phyloP scores from a whole-genome alignment of 441 rosid genomes.

The Breynia disticha region DNA sequence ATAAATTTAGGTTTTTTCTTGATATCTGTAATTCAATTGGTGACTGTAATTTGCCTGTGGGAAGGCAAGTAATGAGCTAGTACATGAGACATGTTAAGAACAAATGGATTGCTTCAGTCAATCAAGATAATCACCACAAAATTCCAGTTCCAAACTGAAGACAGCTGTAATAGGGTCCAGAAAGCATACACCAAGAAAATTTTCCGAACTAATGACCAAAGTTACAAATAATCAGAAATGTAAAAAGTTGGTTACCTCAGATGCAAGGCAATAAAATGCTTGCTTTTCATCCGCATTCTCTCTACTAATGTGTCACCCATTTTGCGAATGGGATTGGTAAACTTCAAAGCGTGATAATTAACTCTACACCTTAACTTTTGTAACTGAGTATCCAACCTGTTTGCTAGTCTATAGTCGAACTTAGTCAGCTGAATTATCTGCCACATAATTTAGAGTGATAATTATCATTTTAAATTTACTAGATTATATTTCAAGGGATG shows the following conservation, averaged over 20 bases:
- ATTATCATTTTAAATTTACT: constrained; percentile 5
- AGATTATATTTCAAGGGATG: too few species aligned
- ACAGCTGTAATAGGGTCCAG: too few species aligned
- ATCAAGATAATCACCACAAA: too few species aligned
- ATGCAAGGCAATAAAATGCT: constrained; percentile 81
- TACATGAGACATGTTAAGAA: too few species aligned
- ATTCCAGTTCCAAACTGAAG: too few species aligned
- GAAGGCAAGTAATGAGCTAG: too few species aligned
- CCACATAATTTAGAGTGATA: constrained; percentile 12
- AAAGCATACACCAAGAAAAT: too few species aligned
- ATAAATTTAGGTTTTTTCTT: too few species aligned
- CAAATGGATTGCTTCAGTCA: too few species aligned
- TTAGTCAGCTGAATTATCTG: constrained; percentile 83
- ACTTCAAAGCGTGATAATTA: constrained; percentile 79
- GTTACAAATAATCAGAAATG: constrained; percentile 1
- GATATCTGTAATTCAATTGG: too few species aligned
- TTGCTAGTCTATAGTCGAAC: constrained; percentile 93
- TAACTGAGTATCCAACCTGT: constrained; percentile 64
- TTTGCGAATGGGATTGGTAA: constrained; percentile 61
- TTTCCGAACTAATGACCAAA: too few species aligned
- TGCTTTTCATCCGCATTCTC: constrained; percentile 69
- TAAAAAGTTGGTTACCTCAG: constrained; percentile 45
- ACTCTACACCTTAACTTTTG: constrained; percentile 95
- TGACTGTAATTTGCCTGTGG: too few species aligned
- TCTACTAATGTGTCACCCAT: constrained; percentile 67